phyloP scores from a whole-genome alignment of 1,284 basidiomycete species.

The Sporisorium reilianum region DNA sequence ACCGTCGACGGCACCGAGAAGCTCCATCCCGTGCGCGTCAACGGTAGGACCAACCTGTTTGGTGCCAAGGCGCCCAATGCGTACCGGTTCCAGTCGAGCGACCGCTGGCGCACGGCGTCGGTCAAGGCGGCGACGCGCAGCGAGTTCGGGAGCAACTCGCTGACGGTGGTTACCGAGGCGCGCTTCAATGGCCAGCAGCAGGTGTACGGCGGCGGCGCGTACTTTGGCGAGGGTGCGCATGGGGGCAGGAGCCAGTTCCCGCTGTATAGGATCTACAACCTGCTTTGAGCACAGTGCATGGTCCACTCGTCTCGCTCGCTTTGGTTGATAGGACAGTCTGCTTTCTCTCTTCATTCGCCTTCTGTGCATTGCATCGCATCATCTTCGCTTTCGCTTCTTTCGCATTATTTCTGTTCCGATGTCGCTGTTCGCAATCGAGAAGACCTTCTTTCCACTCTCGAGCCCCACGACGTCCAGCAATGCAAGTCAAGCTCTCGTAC shows the following conservation, averaged over 20 bases:
- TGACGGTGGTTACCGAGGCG: constrained; percentile 61
- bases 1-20: constrained; percentile 58
- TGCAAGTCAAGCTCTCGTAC: too few species aligned
- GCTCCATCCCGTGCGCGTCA: constrained; percentile 46
- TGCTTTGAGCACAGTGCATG: constrained; percentile 4
- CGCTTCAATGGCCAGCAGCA: constrained; percentile 54
- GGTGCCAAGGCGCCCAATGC: constrained; percentile 63
- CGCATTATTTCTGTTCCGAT: neutral
- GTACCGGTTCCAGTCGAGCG: constrained; percentile 55
- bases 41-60: constrained; percentile 47
- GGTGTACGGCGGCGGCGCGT: constrained; percentile 64
- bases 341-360: neutral
- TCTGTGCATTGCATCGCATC: neutral
- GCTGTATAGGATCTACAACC: constrained; percentile 48
- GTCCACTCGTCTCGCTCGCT: neutral
- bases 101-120: constrained; percentile 56
- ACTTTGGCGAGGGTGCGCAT: constrained; percentile 62
- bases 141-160: constrained; percentile 58
- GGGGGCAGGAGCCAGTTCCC: constrained; percentile 58
- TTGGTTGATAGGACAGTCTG: neutral
- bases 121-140: constrained; percentile 44
- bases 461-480: too few species aligned
- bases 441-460: too few species aligned
- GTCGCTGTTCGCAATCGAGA: neutral
- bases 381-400: neutral